Conservation (phyloP, 257 asterid species). For the Salvia splendens region DNA sequence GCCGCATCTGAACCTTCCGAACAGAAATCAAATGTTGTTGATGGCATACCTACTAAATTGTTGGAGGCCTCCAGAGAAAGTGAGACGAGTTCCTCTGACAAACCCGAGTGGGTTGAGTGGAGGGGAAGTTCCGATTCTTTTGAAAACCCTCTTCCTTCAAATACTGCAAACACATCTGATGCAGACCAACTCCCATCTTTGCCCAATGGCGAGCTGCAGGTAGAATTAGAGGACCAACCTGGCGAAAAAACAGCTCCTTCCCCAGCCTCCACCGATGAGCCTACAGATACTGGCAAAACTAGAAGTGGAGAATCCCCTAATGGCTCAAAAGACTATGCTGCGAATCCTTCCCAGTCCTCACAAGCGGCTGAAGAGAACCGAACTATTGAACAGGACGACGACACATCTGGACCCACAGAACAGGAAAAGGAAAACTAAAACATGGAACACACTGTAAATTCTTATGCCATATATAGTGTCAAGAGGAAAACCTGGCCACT, state of each 20-base stretch:
- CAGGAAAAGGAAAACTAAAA: conserved; percentile 29
- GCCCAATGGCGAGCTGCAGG: conserved; percentile 51
- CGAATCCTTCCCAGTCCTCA: conserved; percentile 33
- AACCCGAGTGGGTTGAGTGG: conserved; percentile 69
- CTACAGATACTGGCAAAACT: conserved; percentile 32
- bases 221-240: conserved; percentile 34
- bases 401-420: conserved; percentile 31
- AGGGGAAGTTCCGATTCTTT: conserved; percentile 54
- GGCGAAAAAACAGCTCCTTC: conserved; percentile 26
- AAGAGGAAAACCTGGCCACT: conserved; percentile 31
- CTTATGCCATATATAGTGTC: conserved; percentile 27
- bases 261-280: not conserved
- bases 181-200: conserved; percentile 39
- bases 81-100: conserved; percentile 41
- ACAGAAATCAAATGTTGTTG: conserved; percentile 40
- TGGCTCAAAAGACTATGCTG: conserved; percentile 31
- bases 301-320: conserved; percentile 14
- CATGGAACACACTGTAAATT: conserved; percentile 34
- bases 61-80: conserved; percentile 36
- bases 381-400: conserved; percentile 24
- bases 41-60: conserved; percentile 30
- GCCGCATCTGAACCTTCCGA: conserved; percentile 46
- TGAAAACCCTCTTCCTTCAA: conserved; percentile 35
- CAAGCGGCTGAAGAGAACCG: conserved; percentile 35
- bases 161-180: conserved; percentile 39